Evolutionary conservation across 2,329 filamentous ascomycete species (phyloP), one percentile per base, ranked within the genome.

Genomic region (Alternaria angustiovoidea): DNA sequence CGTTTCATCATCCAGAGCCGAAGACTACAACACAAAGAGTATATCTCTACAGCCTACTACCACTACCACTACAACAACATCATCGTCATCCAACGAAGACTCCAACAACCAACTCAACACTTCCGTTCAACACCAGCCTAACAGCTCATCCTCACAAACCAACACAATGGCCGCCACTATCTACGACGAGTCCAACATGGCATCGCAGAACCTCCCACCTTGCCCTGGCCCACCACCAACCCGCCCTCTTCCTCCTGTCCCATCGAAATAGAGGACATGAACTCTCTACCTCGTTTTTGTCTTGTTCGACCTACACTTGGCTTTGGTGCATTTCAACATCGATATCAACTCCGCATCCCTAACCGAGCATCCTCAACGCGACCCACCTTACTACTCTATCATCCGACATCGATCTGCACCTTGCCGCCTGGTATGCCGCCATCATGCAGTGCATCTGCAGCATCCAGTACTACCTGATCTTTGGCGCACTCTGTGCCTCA

Each of bases 221-320:
- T 82, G 80, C 76, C 81, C 81, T 41, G 81, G 81, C 56, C 81
- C 81, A 63, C 81, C 81, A 71, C 81, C 81, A 64, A 82, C 79
- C 55, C 76, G 81, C 57, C 81, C 81, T 68, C 75, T 83, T 47
- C 81, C 81, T 66, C 81, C 81, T 34, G 75, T 82, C 39, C 81
- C 81, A 26, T 77, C 74, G 56, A 80, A 81, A 75, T 81, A 80
- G 70, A 66, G 24, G 20, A 43, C 44, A 47, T 41, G 20, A 20
- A 38, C 36, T 42, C 32, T 54, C 43, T 44, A 18, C 14, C n/a
- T 46, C 41, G 49, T 63, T 55, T 62, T 66, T 62, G 62, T 68
- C 55, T 53, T 56, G 64, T 64, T 51, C 59, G 59, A 62, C 57
- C 58, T 61, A 54, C 63, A 70, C 63, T 60, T 66, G 68, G 67